Base-by-base conservation (phyloP, 495 filamentous ascomycete species). In the Penicillium daleae region DNA sequence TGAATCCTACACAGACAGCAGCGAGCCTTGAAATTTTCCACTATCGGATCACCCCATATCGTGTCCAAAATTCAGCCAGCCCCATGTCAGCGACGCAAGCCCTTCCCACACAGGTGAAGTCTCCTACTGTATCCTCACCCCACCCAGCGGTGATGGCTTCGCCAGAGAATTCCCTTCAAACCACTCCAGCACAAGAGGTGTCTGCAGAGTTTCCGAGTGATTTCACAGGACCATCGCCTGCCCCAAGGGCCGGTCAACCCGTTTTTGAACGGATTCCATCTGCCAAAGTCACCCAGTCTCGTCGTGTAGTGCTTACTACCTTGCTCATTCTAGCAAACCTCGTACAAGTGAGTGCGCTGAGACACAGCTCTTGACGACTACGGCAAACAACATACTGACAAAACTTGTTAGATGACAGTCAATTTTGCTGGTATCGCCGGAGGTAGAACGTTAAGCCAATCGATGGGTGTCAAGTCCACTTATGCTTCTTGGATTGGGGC, bases 251-350 rank as follows among this genome's bases (percentile, higher is more conserved):
- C 8, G 40, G 40, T 44, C 40, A 44, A 44, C 21, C 40, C 4
- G 40, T 44, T 44, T 44, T 44, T 44, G 40, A 44, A 21, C 40
- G n/a, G 40, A 19, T 44, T n/a, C 40, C 40, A 44, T 44, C 40
- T 22, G 40, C 19, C 40, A 44, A 44, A 21, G 40, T 21, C 8
- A 44, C 40, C 40, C 19, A 44, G 40, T 44, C 40, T 19, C 40
- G 40, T 3, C 40, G 40, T 9, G 40, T 44, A 10, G 7, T 44
- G 19, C 2, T 44, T 22, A 44, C 40, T 44, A 44, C 40, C 19
- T 44, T 44, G 19, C 40, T 44, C n/a, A 44, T 44, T 44, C 40
- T 44, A 44, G 40, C 40, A 22, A 44, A 44, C n/a, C 19, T 44
- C 19, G 40, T 44, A 1, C 40, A 44, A 21, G 40, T 44, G 8